Base-by-base conservation (phyloP, 2,329 filamentous ascomycete genomes). In the Talaromyces atroroseus region DNA sequence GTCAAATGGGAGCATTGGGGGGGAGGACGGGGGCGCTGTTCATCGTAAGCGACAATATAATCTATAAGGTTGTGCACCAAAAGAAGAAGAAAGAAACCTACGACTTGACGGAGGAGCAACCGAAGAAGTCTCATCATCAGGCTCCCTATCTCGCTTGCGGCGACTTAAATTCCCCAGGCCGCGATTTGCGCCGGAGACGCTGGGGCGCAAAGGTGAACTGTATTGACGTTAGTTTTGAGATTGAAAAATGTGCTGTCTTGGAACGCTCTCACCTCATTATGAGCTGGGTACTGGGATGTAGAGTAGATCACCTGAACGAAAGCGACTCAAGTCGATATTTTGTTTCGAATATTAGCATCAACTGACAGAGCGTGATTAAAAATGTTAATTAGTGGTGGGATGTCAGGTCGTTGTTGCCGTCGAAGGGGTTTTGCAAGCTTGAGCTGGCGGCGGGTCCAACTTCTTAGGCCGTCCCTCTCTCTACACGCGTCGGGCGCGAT, bases 171-270 rank as follows among this genome's bases (percentile, higher is more conserved):
- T 75, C 18, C 74, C 73, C 56, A 81, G 71, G 53, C 90, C 89
- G 64, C 90, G 85, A 74, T 95, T 96, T 65, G 86, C 90, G 62
- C 91, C 92, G 59, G 87, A 85, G 79, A 89, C 87, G 75, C 86
- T 90, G 64, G 85, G 81, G 73, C 87, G 86, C 59, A 95, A 81
- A 70, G 92, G 91, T 71, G 90, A 95, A 79, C 89, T 95, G 68
- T 23, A 49, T 18, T 21, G 32, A 26, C 47, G 21, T 56, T 10
- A 46, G 56, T 36, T 23, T 36, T n/a, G 38, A 44, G 20, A 23
- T 18, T 42, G 32, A 16, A 53, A 36, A 14, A 51, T 47, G 49
- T 46, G 20, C 29, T 11, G 8, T 57, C 3, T 57, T 26, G 40
- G 40, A 44, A 23, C 16, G 14, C 16, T 14, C 47, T 56, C 44